Conservation (phyloP, 208 protist genomes). For the Trypanosoma congolense region DNA sequence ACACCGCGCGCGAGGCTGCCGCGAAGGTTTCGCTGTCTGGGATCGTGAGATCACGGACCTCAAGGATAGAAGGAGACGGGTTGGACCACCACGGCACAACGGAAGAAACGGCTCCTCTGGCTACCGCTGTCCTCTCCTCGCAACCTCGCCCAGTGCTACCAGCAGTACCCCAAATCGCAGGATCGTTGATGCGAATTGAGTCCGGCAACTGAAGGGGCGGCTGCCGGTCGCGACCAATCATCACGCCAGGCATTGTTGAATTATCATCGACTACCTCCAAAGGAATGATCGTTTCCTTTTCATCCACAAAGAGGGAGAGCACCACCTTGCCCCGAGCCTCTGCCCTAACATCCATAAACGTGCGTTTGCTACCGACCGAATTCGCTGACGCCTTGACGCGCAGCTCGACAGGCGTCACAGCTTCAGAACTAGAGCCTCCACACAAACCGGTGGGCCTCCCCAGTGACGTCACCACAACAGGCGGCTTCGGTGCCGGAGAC, state of each 20-base stretch:
- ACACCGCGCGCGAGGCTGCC: conserved; percentile 32
- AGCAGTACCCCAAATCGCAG: conserved; percentile 11
- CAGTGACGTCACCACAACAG: conserved; percentile 2
- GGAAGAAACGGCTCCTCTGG: neutral
- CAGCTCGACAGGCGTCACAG: conserved; percentile 12
- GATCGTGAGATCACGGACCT: conserved; percentile 47
- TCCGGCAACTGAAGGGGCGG: conserved; percentile 28
- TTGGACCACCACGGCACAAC: conserved; percentile 73
- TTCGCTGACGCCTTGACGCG: conserved; percentile 14
- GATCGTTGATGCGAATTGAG: conserved; percentile 20
- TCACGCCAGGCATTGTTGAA: conserved; percentile 50
- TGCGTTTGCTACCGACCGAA: conserved; percentile 3
- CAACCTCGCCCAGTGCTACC: conserved; percentile 1
- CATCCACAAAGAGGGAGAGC: conserved; percentile 20
- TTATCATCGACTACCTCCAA: conserved; percentile 43
- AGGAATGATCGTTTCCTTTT: conserved; percentile 34
- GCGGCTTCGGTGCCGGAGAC: neutral
- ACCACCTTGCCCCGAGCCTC: conserved; percentile 10
- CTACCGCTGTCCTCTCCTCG: conserved; percentile 4
- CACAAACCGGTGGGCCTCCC: conserved; percentile 4
- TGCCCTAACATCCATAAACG: conserved; percentile 14
- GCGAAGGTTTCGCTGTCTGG: conserved; percentile 40
- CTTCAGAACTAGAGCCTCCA: neutral
- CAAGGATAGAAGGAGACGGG: conserved; percentile 40
- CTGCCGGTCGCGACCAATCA: conserved; percentile 55